Conservation (phyloP, 345 rosid species). For the Pugionium cornutum region DNA sequence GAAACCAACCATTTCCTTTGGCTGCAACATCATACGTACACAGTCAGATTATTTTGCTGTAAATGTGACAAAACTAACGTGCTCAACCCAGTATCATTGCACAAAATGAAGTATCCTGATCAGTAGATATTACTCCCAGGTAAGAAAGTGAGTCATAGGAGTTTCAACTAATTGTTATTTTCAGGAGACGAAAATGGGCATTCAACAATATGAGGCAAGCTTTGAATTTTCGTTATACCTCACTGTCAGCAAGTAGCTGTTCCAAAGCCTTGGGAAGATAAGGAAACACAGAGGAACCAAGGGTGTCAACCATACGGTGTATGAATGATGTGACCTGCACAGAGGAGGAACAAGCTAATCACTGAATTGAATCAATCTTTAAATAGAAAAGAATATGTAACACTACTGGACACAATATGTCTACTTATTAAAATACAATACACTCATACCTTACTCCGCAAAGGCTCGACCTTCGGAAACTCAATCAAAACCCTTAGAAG, state of each 20-base stretch:
- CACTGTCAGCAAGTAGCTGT: conserved; percentile 86
- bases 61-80: background rate
- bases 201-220: conserved; percentile 4
- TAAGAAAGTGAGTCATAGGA: conserved; percentile 13
- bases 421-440: too few species aligned
- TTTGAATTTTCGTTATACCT: conserved; percentile 53
- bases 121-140: conserved; percentile 1
- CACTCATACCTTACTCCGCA: conserved; percentile 72
- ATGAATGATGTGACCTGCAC: conserved; percentile 84
- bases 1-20: conserved; percentile 83
- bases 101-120: background rate
- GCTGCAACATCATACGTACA: conserved; percentile 51
- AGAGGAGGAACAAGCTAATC: conserved; percentile 20
- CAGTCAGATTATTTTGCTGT: conserved; percentile 6
- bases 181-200: background rate
- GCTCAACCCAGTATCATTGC: conserved; percentile 3
- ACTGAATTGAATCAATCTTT: conserved; percentile 9
- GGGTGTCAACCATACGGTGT: conserved; percentile 96
- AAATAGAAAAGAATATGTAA: background rate
- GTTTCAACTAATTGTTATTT: conserved; percentile 1
- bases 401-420: conserved; percentile 11
- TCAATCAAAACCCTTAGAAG: conserved; percentile 75
- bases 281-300: conserved; percentile 90
- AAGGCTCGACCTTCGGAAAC: conserved; percentile 77
- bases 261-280: conserved; percentile 90